Conservation (phyloP, 2,329 filamentous ascomycete species). For the Aureobasidium zeae region DNA sequence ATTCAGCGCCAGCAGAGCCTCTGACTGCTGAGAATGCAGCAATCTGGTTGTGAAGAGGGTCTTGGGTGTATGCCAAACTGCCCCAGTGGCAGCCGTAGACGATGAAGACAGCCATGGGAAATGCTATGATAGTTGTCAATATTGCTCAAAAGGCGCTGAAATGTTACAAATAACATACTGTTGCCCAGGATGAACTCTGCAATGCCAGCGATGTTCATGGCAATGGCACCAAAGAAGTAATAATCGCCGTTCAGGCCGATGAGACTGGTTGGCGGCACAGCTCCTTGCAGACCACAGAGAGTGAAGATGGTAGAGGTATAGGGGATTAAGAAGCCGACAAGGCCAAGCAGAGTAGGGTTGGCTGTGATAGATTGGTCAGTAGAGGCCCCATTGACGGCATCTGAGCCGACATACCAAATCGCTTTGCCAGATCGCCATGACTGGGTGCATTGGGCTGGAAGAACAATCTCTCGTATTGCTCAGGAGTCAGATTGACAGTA, state of each 20-base stretch:
- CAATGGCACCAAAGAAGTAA: slow-evolving; percentile 23
- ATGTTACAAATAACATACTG: slow-evolving; percentile 20
- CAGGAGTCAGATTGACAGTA: slow-evolving; percentile 22
- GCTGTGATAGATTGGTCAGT: slow-evolving; percentile 5
- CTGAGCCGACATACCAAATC: slow-evolving; percentile 21
- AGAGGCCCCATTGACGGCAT: too few species aligned
- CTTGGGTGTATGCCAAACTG: slow-evolving; percentile 22
- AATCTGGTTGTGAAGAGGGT: slow-evolving; percentile 20
- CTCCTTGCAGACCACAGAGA: slow-evolving; percentile 21
- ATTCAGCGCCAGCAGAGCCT: slow-evolving; percentile 18
- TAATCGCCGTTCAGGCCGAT: slow-evolving; percentile 23
- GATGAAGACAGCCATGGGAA: slow-evolving; percentile 25
- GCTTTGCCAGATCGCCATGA: slow-evolving; percentile 22
- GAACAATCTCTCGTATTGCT: slow-evolving; percentile 25
- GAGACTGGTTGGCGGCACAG: slow-evolving; percentile 19
- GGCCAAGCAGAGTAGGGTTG: slow-evolving; percentile 25
- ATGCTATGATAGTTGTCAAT: slow-evolving; percentile 17
- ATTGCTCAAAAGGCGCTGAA: too few species aligned
- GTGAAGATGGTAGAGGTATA: slow-evolving; percentile 24
- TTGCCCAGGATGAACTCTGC: slow-evolving; percentile 25
- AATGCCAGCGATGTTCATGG: slow-evolving; percentile 23
- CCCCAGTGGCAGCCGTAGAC: slow-evolving; percentile 25
- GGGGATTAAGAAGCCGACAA: slow-evolving; percentile 24
- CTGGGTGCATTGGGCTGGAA: slow-evolving; percentile 22
- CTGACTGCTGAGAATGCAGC: slow-evolving; percentile 17